Percentiles rank a stretch among this genome's conserved stretches.
phyloP scores from a whole-genome alignment of 1,284 basidiomycete genomes.

The Sphaerobolus stellatus region DNA sequence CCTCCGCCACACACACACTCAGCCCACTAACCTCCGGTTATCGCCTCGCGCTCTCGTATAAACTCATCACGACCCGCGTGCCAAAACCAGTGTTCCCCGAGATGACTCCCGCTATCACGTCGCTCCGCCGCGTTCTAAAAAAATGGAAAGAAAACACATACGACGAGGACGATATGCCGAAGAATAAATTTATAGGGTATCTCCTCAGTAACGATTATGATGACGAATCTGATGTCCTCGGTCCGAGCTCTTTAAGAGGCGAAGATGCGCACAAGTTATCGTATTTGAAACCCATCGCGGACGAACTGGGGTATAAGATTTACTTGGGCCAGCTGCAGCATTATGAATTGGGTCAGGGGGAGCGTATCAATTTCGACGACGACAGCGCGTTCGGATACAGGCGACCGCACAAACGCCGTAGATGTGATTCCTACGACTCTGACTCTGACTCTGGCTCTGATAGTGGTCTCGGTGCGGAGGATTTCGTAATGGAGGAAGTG shows the following conservation, averaged over 20 bases:
- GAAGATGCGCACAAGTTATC: conserved; percentile 23
- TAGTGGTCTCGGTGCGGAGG: conserved; percentile 20
- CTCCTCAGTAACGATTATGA: conserved; percentile 29
- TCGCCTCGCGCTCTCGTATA: conserved; percentile 47
- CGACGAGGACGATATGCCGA: conserved; percentile 13
- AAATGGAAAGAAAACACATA: conserved; percentile 28
- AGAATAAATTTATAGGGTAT: conserved; percentile 24
- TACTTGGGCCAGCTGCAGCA: conserved; percentile 15
- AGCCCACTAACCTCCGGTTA: conserved; percentile 45
- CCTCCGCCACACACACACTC: conserved; percentile 45
- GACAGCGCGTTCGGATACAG: too few species aligned
- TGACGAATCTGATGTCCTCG: conserved; percentile 15
- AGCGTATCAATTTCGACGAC: conserved; percentile 13
- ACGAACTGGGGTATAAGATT: conserved; percentile 18
- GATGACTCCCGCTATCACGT: conserved; percentile 8
- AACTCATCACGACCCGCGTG: conserved; percentile 30
- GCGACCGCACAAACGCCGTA: too few species aligned
- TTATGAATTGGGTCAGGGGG: conserved; percentile 22
- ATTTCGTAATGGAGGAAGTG: conserved; percentile 30
- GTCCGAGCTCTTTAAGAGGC: conserved; percentile 25
- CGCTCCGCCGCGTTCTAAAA: conserved; percentile 27
- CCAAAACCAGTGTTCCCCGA: conserved; percentile 22
- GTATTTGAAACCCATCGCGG: conserved; percentile 15
- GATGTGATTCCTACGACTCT: too few species aligned
- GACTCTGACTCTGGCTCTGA: too few species aligned